Base-by-base conservation (phyloP, 2,329 filamentous ascomycete species). In the Coleophoma cylindrospora region DNA sequence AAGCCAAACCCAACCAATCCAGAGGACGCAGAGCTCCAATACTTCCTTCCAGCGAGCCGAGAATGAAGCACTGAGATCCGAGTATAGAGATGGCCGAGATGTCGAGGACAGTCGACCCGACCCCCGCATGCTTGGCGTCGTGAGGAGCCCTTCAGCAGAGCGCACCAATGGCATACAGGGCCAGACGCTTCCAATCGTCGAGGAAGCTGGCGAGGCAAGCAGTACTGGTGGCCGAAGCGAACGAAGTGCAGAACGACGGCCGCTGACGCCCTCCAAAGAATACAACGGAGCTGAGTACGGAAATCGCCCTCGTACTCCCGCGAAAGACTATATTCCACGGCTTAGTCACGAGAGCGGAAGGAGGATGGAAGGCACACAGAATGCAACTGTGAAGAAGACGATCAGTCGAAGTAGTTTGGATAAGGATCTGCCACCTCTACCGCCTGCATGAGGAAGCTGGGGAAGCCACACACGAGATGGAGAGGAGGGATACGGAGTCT, bases 181-280 rank as follows among this genome's bases (percentile, higher is more conserved):
- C n/a, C 70, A 75, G 14, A 83, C 77, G 1, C 71, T 97, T 2
- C 92, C 92, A 0, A 85, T 96, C 10, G 91, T 97, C 7, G 89
- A 96, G 58, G 92, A 97, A 69, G 86, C 83, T n/a, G 87, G 83
- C 5, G 92, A 96, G 67, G 84, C 76, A 10, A 80, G 77, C 8
- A 89, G 86, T 52, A 77, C 83, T 21, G 81, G 83, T 2, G 80
- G 76, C 32, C 76, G 77, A 48, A 81, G 78, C 53, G 69, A 63
- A 14, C 76, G 76, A 40, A 80, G 77, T 52, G 67, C 63, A 66
- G 43, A 65, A 54, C 64, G 43, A 51, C 53, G 72, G 22, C 72
- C 73, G 1, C 52, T 64, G 33, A 74, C 74, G 3, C 72, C 75
- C 0, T 68, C 68, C 14, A 76, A 74, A 52, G 67, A 72, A 45